Base-by-base conservation (phyloP, 169 alveolate species). In the Cryptosporidium ubiquitum region DNA sequence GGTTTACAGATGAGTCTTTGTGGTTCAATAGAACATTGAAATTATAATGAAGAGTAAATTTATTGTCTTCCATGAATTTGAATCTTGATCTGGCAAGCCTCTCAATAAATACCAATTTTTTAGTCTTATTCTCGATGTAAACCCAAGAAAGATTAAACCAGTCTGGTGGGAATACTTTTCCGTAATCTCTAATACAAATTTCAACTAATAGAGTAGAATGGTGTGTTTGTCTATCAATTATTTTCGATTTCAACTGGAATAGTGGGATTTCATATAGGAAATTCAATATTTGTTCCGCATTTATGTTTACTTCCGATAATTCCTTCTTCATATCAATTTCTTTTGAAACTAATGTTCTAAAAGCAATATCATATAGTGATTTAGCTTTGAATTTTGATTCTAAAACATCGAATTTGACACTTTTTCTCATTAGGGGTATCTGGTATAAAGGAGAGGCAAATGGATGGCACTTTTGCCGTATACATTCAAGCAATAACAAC, bases 391-490 rank as follows among this genome's bases (percentile, higher is more conserved):
- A 23, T 35, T 60, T 42, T 26, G 68, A 20, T 64, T 40, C 69
- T 37, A 26, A 14, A 61, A 44, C n/a, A 0, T 61, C 58, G 1
- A 61, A 31, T 6, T 10, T 69, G 44, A 5, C 57, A 69, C 9
- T 23, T 7, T 20, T 40, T 31, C 20, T 39, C 16, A 29, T 66
- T 20, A 16, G 51, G 58, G 89, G 89, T 10, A 79, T 29, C 40
- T 79, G 89, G 49, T 40, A 42, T 1, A 79, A 49, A 14, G 89
- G 64, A n/a, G 79, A 60, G 10, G 23, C 49, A 12, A 79, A 79
- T 23, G 94, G 94, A 40, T 66, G 85, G 26, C 70, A 61, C 49
- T 71, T 91, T 61, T 91, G 94, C 71, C 86, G 73, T 10, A 91
- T 49, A 37, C 89, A 91, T 61, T 91, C 85, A 33, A 69, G 91